phyloP scores from a whole-genome alignment of 495 filamentous ascomycete species.

The Penicillium paxilli region DNA sequence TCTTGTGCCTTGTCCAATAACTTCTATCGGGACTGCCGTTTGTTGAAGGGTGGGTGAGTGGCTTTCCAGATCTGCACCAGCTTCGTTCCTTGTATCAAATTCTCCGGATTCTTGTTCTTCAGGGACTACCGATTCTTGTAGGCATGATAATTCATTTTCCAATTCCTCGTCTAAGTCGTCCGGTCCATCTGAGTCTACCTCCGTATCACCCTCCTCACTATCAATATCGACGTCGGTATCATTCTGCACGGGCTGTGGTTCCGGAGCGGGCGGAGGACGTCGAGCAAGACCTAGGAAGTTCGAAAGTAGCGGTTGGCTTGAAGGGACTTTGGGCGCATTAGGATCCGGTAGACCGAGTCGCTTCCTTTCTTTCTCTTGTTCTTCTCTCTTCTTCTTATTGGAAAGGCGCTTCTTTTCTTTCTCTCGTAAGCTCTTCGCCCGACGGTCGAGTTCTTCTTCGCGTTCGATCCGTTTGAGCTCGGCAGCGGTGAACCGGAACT shows the following conservation, averaged over 20 bases:
- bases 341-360: conserved; percentile 46
- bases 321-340: conserved; percentile 35
- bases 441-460: conserved; percentile 40
- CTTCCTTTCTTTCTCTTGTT: conserved; percentile 46
- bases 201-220: conserved; percentile 17
- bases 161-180: conserved; percentile 15
- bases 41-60: not conserved
- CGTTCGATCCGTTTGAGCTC: conserved; percentile 46
- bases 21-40: not conserved
- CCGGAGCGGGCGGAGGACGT: not conserved
- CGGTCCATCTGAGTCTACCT: conserved; percentile 21
- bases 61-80: not conserved
- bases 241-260: not conserved
- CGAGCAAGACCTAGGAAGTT: conserved; percentile 37
- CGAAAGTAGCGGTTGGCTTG: conserved; percentile 49
- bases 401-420: conserved; percentile 38
- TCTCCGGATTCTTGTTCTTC: not conserved
- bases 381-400: conserved; percentile 46
- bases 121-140: conserved; percentile 2
- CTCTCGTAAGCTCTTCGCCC: conserved; percentile 44
- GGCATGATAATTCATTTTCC: conserved; percentile 4
- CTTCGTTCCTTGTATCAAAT: not conserved
- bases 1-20: not conserved
- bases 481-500: conserved; percentile 39
- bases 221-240: not conserved